Base-by-base conservation (phyloP, 208 protist species). In the Trypanosoma avium region DNA sequence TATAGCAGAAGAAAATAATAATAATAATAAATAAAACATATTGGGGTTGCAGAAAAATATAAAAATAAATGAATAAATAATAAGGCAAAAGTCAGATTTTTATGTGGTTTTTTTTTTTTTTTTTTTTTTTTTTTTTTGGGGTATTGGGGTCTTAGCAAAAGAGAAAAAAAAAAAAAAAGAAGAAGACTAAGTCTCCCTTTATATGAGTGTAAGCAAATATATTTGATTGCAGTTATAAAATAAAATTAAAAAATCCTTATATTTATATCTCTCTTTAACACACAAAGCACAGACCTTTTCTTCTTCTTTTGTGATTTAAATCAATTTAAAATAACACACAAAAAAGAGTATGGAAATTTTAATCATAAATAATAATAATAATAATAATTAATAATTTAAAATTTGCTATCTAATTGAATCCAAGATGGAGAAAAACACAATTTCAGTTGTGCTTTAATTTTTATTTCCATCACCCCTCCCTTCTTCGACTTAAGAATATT, bases 1-100 rank as follows among this genome's bases (percentile, higher is more conserved):
- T 29, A 32, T 3, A 29, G 19, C 1, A 5, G 10, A 35, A 47
- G 10, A 22, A 46, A 59, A 45, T 9, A 59, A 45, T 24, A 43
- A 59, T 54, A 54, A 54, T 21, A 54, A 54, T 35, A 54, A 54
- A 21, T 32, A 54, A 17, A 54, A 54, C 7, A 29, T 32, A 38
- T 13, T 10, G 33, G 7, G 10, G 4, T 38, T 38, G 4, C 10
- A 38, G 33, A 13, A 10, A 38, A 38, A 13, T 38, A 38, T 4
- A 38, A 38, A 38, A 38, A 10, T 38, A 38, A 38, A 10, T 38
- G 33, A 38, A 38, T 13, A 10, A 38, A 13, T 38, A 38, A 38
- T 13, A 38, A 38, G 10, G 10, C 7, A 38, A 38, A 38, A 38
- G 33, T 13, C 7, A 38, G 10, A 10, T 38, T 38, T 13, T 38